phyloP scores from a whole-genome alignment of 352 stramenopile species.

The Phytophthora lateralis region DNA sequence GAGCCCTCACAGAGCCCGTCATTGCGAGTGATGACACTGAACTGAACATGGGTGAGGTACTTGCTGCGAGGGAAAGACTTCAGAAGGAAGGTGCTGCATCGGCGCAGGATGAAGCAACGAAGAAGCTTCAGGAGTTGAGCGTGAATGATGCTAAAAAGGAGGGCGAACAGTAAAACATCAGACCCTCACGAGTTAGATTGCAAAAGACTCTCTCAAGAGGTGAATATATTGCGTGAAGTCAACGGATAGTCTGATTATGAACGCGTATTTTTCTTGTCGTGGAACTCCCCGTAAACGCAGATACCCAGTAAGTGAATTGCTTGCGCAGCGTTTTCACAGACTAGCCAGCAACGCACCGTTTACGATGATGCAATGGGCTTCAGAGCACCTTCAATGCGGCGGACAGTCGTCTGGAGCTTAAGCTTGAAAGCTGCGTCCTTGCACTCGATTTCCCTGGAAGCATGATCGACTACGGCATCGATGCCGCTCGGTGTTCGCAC shows the following conservation, averaged over 20 bases:
- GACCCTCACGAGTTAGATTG: not conserved
- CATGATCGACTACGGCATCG: slow-evolving; percentile 67
- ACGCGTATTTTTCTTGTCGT: not conserved
- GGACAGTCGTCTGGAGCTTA: slow-evolving; percentile 73
- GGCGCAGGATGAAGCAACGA: slow-evolving; percentile 28
- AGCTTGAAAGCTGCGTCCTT: slow-evolving; percentile 67
- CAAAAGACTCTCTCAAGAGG: not conserved
- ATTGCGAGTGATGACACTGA: slow-evolving; percentile 79
- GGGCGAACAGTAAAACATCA: slow-evolving; percentile 9
- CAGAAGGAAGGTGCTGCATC: slow-evolving; percentile 33
- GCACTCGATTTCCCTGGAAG: slow-evolving; percentile 69
- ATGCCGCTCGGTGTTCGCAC: slow-evolving; percentile 80
- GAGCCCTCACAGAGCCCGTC: slow-evolving; percentile 74
- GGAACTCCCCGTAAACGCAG: not conserved
- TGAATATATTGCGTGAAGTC: slow-evolving; percentile 34
- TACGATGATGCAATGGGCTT: slow-evolving; percentile 66
- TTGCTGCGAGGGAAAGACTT: slow-evolving; percentile 50
- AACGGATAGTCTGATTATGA: slow-evolving; percentile 8
- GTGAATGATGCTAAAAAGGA: slow-evolving; percentile 15
- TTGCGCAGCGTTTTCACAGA: not conserved
- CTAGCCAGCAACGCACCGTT: not conserved
- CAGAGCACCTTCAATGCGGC: slow-evolving; percentile 68
- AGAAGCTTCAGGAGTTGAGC: slow-evolving; percentile 23
- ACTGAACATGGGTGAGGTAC: slow-evolving; percentile 87
- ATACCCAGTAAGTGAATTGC: not conserved